phyloP scores from a whole-genome alignment of 257 asterid species.

The Eustoma russellianum region DNA sequence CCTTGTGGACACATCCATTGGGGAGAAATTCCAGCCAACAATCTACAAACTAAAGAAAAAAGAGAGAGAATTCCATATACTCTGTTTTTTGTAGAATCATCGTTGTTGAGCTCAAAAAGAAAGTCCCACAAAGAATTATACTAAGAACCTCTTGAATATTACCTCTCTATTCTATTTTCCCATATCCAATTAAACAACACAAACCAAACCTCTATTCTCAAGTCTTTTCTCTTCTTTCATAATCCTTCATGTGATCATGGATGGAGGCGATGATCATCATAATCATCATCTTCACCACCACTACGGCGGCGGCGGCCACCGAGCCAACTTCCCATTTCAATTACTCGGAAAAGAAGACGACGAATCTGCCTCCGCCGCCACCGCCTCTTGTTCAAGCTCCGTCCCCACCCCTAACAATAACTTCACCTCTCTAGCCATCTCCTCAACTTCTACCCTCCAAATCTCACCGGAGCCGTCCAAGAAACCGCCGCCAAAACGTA shows the following conservation, averaged over 20 bases:
- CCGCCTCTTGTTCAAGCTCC: constrained; percentile 26
- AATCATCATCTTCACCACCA: constrained; percentile 23
- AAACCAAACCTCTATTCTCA: not conserved
- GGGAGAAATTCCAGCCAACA: constrained; percentile 27
- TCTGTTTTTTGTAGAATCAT: constrained; percentile 1
- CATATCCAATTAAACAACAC: constrained; percentile 8
- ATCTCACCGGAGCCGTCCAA: constrained; percentile 47
- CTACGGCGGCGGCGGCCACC: constrained; percentile 35
- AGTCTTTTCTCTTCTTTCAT: not conserved
- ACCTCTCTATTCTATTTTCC: constrained; percentile 8
- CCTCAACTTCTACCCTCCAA: constrained; percentile 28
- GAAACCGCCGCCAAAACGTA: constrained; percentile 66
- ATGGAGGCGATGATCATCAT: constrained; percentile 72
- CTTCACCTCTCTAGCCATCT: constrained; percentile 31
- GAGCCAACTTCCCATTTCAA: constrained; percentile 78
- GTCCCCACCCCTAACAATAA: constrained; percentile 25
- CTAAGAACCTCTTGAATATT: constrained; percentile 9
- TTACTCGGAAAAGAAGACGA: constrained; percentile 72
- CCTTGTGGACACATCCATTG: constrained; percentile 16
- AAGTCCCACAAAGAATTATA: constrained; percentile 22
- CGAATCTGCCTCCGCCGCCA: constrained; percentile 24
- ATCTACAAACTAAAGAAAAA: constrained; percentile 6
- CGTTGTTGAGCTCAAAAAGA: constrained; percentile 4
- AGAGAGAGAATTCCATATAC: no score
- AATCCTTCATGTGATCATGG: constrained; percentile 65